phyloP scores from a whole-genome alignment of 306 rosid species.

The Prunus mira region DNA sequence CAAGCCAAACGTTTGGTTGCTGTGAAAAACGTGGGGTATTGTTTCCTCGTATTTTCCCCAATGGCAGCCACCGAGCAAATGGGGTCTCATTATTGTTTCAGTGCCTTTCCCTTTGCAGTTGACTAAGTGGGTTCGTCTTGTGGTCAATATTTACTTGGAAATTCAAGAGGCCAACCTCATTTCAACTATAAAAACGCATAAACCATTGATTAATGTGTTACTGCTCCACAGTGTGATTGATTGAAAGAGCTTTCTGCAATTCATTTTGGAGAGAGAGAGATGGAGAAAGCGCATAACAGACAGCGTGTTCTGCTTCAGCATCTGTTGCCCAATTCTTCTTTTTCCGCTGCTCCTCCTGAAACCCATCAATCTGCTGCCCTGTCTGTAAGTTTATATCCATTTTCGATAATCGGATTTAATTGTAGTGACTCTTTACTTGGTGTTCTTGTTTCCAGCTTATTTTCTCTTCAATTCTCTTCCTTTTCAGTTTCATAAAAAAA shows the following conservation, averaged over 20 bases:
- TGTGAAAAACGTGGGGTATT: background rate
- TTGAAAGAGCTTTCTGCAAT: background rate
- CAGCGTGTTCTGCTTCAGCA: conserved; percentile 68
- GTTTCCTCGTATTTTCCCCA: background rate
- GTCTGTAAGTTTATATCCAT: conserved; percentile 43
- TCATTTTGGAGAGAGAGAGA: conserved; percentile 19
- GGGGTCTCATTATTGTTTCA: background rate
- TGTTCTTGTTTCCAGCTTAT: background rate
- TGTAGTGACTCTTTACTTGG: background rate
- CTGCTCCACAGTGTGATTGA: background rate
- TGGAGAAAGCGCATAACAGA: conserved; percentile 79
- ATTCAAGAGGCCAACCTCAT: background rate
- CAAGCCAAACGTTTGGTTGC: background rate
- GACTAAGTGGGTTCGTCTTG: background rate
- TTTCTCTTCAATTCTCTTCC: background rate
- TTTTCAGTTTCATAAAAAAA: background rate
- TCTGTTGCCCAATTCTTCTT: conserved; percentile 55
- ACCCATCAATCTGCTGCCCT: conserved; percentile 40
- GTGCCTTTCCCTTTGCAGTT: background rate
- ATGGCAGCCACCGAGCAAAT: background rate
- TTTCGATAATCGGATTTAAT: background rate
- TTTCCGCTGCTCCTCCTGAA: conserved; percentile 14
- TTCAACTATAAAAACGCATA: background rate
- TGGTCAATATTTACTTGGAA: background rate
- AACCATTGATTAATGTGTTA: background rate